Evolutionary conservation across 352 stramenopile species (phyloP), one percentile per base, ranked within the genome.

Genomic region (Phytophthora foliorum): DNA sequence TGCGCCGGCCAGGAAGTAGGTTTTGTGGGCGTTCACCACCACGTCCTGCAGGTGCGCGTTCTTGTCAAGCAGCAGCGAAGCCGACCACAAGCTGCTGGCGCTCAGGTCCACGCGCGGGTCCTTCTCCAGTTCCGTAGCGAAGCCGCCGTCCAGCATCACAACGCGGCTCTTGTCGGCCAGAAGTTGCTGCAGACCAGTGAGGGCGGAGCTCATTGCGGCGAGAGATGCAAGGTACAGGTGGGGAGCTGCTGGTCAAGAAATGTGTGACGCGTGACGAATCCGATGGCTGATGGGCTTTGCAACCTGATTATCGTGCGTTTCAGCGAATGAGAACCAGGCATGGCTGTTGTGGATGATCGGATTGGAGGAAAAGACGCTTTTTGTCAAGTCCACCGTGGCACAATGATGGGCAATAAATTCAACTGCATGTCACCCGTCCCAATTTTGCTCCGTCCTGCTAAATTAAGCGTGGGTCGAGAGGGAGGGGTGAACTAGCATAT

Each of bases 41-140:
- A 88, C 87, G 11, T 82, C 59, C 36, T 90, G 77, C 21, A 91
- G 63, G 27, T 77, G 57, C 31, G 57, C 63, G 69, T 89, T 88
- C 36, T 61, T 74, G 54, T 87, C 76, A n/a, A 87, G 74, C 53
- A 92, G 77, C 50, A 94, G 76, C 25, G 82, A 79, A 6, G 85
- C 84, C 32, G 86, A 96, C 88, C 88, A 96, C 52, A 94, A 80
- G 32, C 70, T 78, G 46, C 76, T 86, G 38, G 74, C 41, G 19
- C 61, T 75, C 10, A 94, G 60, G 53, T 90, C 69, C 41, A 92
- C 81, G 48, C 86, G 84, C 32, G 72, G 16, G 36, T 90, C 77
- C 48, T 92, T 92, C 67, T 96, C 88, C 25, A 96, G 72, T 63
- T 93, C 86, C 0, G 86, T 96, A 31, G 82, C 86, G 25, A 94